Evolutionary conservation across 2,329 filamentous ascomycete genomes (phyloP), one percentile per base, ranked within the genome.

Genomic region (Neofusicoccum sp.): DNA sequence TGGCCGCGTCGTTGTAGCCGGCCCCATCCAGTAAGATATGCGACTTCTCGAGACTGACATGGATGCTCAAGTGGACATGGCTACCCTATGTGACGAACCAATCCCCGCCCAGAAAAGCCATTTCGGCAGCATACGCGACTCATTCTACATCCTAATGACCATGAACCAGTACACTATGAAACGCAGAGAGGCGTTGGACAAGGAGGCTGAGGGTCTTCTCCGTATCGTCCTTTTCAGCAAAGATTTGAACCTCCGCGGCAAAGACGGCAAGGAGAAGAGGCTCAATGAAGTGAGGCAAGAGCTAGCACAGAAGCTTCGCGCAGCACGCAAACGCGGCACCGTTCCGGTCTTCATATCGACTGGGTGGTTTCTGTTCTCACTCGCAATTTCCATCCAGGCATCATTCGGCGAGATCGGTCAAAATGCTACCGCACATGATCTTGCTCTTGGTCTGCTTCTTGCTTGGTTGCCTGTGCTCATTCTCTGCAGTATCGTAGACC

Each of bases 401-500:
- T 71, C 75, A 0, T 76, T 76, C 40, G 69, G 66, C 1, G 63
- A 69, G 4, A 53, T 77, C 0, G 78, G 78, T 1, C 63, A 72
- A 9, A 77, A 78, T 36, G 69, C 74, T 2, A 76, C 73, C 1
- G 77, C 79, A 0, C 78, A 80, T 51, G 75, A 78, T 58, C 70
- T 81, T 0, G 75, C 78, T 1, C 63, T 81, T 0, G 79, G 79
- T 3, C 66, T 78, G 34, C 58, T 80, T 4, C 68, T 80, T 3
- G 71, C 75, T 4, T 81, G 78, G 79, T 70, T 81, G 2, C 78
- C 79, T 0, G 68, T 80, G 6, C 64, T 81, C 6, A 76, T 80
- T 34, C 67, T 79, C 38, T 72, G 74, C 40, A 75, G 73, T 1
- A 79, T 80, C 26, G 72, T 80, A 3, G 79, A 81, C 61, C 72